Conservation (phyloP, 75 land plant species). For the Larix kaempferi region DNA sequence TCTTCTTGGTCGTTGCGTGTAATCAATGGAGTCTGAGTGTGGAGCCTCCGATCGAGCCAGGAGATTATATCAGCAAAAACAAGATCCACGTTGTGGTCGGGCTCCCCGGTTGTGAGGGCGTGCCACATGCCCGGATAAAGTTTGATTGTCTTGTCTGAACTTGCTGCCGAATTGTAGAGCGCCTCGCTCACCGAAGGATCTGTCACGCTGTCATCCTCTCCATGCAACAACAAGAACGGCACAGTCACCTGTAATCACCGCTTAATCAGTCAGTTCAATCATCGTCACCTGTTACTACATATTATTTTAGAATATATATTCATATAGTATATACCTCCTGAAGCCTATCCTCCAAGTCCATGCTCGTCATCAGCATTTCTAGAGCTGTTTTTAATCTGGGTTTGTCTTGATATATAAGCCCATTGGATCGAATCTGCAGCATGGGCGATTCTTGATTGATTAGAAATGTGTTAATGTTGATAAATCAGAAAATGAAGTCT, state of each 20-base stretch:
- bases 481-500: too few species aligned
- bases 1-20: background rate
- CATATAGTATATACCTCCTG: constrained; percentile 71
- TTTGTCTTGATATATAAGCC: constrained; percentile 74
- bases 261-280: background rate
- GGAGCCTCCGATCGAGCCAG: constrained; percentile 39
- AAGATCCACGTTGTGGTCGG: constrained; percentile 58
- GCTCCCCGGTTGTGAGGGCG: constrained; percentile 71
- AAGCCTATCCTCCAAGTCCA: constrained; percentile 59
- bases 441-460: too few species aligned
- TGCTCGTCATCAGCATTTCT: constrained; percentile 83
- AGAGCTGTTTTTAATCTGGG: constrained; percentile 88
- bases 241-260: constrained; percentile 43
- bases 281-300: too few species aligned
- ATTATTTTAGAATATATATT: too few species aligned
- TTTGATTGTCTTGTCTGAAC: constrained; percentile 67
- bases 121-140: constrained; percentile 82
- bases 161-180: constrained; percentile 55
- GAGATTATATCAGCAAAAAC: constrained; percentile 63
- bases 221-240: constrained; percentile 80
- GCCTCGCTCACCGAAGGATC: constrained; percentile 77
- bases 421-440: constrained; percentile 71
- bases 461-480: too few species aligned
- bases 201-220: constrained; percentile 72
- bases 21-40: background rate